Base-by-base conservation (phyloP, 306 rosid species). In the Trifolium dubium region DNA sequence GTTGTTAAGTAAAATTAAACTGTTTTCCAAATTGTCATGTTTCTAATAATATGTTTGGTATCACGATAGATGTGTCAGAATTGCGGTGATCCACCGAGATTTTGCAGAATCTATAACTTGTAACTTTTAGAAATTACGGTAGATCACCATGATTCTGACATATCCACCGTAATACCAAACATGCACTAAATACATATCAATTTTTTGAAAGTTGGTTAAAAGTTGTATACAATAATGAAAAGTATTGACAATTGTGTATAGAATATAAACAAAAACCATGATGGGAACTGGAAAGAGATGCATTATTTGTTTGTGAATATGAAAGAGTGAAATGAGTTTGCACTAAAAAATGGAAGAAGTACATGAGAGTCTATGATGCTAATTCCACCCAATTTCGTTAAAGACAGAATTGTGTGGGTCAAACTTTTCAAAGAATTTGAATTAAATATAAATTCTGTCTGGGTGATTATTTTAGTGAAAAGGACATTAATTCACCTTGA, bases 361-460 rank as follows among this genome's bases (percentile, higher is more conserved):
- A 73, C 84, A 56, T 80, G 80, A 77, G 82, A 77, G 72, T 49
- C 59, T 64, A 70, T 84, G 72, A 77, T 65, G 87, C 84, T 72
- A 80, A 82, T 74, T 78, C 82, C 79, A 82, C 85, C 70, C 79
- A 43, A 73, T 78, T 82, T 81, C 86, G 81, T 81, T 78, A 77
- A 79, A 74, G 90, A 87, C 93, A 86, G 90, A 88, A 85, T 74
- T 86, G n/a, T 86, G 89, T 88, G 97, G 92, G 97, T 88, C 98
- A 91, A 91, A 85, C 79, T 92, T 82, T 83, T 87, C 63, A 67
- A 80, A 74, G 69, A 75, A 73, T 85, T 69, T 83, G 81, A 86
- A 85, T 90, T 83, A 74, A 85, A 85, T 82, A 75, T 28, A 66
- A 83, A 78, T 71, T 82, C 79, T 90, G 81, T 87, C 83, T 74